Evolutionary conservation across 73 alveolate species (phyloP), one percentile per base, ranked within the genome.

Genomic region (Breviolum minutum): DNA sequence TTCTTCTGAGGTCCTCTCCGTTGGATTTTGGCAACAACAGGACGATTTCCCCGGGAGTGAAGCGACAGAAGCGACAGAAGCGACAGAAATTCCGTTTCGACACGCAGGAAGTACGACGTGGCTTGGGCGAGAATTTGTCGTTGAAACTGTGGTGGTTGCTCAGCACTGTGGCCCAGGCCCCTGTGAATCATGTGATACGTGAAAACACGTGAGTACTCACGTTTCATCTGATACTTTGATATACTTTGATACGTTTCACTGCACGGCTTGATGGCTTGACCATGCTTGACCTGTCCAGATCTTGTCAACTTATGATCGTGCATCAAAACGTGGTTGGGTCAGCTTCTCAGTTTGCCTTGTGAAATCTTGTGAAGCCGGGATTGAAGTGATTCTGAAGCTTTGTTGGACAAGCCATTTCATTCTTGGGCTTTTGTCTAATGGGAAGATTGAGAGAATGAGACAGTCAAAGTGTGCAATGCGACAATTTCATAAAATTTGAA

Each of bases 131-230:
- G 63, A 30, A 80, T 10, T 20, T 90, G 74, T 79, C 87, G 62
- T 63, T 90, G 87, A 90, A 90, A 63, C 27, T 90, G 26, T 90
- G 96, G 96, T 90, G 96, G 96, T 74, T 90, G 87, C 87, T 90
- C 63, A 62, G 82, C 40, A 64, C 95, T 12, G 63, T 63, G 20
- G 95, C 95, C 13, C 95, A 87, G 95, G 95, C 73, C 69, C 69
- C 7, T 16, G 5, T 12, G 81, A 20, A 7, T 68, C 77, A 22
- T 2, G 77, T 14, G 77, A 22, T 2, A 40, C 17, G 77, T 14
- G 77, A 22, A 68, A 40, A 40, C 54, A 40, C 54, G 54, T 40
- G n/a, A n/a, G n/a, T n/a, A n/a, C n/a, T n/a, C n/a, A n/a, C n/a
- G n/a, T n/a, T 40, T 40, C 54, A 40, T 40, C 5, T 40, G 54